Base-by-base conservation (phyloP, 2,329 filamentous ascomycete species). In the Sporothrix protearum region DNA sequence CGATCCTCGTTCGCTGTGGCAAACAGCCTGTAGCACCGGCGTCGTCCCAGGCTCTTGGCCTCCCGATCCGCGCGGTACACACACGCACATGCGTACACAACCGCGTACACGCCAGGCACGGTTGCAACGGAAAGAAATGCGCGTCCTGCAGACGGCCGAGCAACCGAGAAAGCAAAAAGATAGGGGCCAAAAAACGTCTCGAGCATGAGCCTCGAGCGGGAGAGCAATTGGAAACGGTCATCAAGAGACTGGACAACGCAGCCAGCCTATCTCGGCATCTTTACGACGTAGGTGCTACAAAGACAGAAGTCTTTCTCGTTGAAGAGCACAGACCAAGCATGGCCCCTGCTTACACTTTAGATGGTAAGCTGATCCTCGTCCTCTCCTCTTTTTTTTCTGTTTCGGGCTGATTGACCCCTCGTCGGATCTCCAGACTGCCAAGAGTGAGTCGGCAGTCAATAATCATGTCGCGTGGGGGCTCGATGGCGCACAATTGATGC, bases 21-120 rank as follows among this genome's bases (percentile, higher is more conserved):
- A 45, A 57, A 69, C 67, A 69, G 30, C 67, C 67, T 69, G 67
- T 51, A 69, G 67, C 57, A 57, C 51, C 51, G 49, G 67, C 67
- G n/a, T 30, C 28, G 49, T 53, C 25, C 61, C 67, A 55, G 51
- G 49, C 33, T 57, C 64, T 55, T 69, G 67, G 36, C 67, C 67
- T n/a, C 49, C 36, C 66, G 66, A 68, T 68, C 28, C 64, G 28
- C 64, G 4, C 42, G 2, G 10, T 45, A 42, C 39, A 42, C 42
- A 45, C 42, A 45, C 33, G 8, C 33, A 36, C 33, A 36, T 8
- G 14, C 12, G 6, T 14, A 25, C 28, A 67, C 64, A 36, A 36
- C 30, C 28, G 30, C 28, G 64, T 4, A 68, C 16, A 53, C 64
- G 47, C 47, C 25, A 53, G 30, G 64, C 63, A 68, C 64, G 45